Evolutionary conservation across 768 basidiomycete species (phyloP).

Genomic region (Strobilomyces dryophilus): DNA sequence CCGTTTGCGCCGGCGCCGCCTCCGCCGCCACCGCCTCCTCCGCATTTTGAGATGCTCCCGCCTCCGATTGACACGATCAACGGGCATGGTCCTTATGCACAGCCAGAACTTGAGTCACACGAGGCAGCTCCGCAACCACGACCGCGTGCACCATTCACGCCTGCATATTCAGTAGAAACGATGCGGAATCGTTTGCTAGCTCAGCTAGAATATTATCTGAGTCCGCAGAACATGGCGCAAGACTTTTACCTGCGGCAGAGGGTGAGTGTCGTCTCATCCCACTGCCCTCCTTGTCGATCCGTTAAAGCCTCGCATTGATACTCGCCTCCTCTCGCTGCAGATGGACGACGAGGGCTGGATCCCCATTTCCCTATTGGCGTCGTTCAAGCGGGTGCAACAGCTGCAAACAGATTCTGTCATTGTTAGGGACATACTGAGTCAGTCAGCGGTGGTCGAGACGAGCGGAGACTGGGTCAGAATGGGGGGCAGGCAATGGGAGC

Average conservation of each 20-base stretch:
- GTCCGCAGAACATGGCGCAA: conserved; percentile 83
- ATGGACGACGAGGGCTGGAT: conserved; percentile 93
- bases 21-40: background rate
- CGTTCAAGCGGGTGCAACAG: conserved; percentile 78
- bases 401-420: conserved; percentile 57
- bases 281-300: background rate
- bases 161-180: conserved; percentile 56
- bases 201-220: conserved; percentile 91
- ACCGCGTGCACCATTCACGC: conserved; percentile 41
- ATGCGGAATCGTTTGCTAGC: conserved; percentile 67
- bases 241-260: conserved; percentile 79
- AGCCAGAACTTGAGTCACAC: conserved; percentile 29
- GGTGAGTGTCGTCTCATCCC: conserved; percentile 42
- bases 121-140: conserved; percentile 20
- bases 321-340: conserved; percentile 35
- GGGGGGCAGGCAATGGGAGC: conserved; percentile 53
- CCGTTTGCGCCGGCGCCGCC: conserved; percentile 17
- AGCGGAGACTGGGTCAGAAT: conserved; percentile 64
- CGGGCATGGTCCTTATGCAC: conserved; percentile 31
- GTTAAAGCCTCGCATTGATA: background rate
- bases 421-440: conserved; percentile 64
- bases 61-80: conserved; percentile 20
- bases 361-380: conserved; percentile 71
- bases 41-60: conserved; percentile 30
- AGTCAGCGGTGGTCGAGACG: conserved; percentile 73